Evolutionary conservation across 345 rosid species (phyloP), one percentile per base, ranked within the genome.

Genomic region (Murraya paniculata): DNA sequence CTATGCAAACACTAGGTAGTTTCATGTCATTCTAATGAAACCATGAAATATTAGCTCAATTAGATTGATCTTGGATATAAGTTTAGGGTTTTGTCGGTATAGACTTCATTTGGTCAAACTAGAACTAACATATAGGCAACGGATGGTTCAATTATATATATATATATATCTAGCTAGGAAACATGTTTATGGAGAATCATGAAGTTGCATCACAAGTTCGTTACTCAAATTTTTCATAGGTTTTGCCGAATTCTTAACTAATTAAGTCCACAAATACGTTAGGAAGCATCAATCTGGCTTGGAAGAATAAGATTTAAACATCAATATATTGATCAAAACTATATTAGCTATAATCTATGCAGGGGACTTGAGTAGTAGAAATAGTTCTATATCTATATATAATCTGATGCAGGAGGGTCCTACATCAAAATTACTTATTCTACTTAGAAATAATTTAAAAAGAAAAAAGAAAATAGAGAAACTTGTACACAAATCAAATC

Each of bases 401-500:
- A 67, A 35, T 36, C 45, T 45, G 50, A 45, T 45, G 50, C 50
- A 45, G 50, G 16, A 3, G 50, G 50, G 50, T 45, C 50, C 2
- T 45, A 45, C 16, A 3, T 45, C 18, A 45, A 45, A 45, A 45
- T 45, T 45, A 13, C 18, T 45, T 45, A 45, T 45, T 11, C 18
- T 11, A 13, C 50, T 45, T 1, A 45, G 50, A 45, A 45, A 45
- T 4, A 45, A 71, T 58, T 50, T 27, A 14, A 11, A 21, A 53
- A 71, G n/a, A 14, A 21, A 53, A 55, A 33, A n/a, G 21, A 21
- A 33, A 41, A 7, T 25, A 55, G 72, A 73, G 57, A 41, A 39
- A 64, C 73, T 38, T 39, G 6, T 55, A 55, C 11, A 56, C 64
- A 76, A 35, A 72, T n/a, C 64, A 71, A 79, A 83, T 59, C 18